These are phyloP conservation scores for Linum trigynum DNA, from an alignment of 345 rosid species.

Conservation along the genomic window DNA sequence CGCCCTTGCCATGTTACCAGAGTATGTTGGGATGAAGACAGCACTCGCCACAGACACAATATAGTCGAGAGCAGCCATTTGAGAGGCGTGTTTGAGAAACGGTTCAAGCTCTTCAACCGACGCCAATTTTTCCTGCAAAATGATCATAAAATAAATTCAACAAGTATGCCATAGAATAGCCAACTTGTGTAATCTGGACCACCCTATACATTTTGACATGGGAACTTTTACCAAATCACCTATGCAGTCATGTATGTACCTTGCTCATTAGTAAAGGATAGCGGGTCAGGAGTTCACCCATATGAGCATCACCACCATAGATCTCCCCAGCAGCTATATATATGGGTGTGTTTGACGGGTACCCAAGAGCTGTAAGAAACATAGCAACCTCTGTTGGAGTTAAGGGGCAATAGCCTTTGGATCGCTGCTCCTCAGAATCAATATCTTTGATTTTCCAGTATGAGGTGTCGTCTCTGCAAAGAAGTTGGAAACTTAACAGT, in stretches of 20 bases:
- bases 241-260: conserved; percentile 27
- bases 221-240: too few relatives aligned
- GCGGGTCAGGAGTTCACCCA: conserved; percentile 49
- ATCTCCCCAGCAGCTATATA: conserved; percentile 92
- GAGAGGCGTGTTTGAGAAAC: conserved; percentile 64
- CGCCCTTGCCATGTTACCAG: conserved; percentile 97
- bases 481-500: background rate
- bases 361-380: conserved; percentile 66
- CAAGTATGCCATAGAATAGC: background rate
- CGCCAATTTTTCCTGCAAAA: conserved; percentile 62
- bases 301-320: conserved; percentile 71
- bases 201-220: too few relatives aligned
- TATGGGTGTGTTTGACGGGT: conserved; percentile 62
- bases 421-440: conserved; percentile 67
- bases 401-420: conserved; percentile 70
- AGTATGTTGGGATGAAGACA: conserved; percentile 74
- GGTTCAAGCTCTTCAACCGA: conserved; percentile 71
- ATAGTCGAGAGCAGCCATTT: conserved; percentile 95
- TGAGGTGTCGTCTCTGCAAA: conserved; percentile 52
- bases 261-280: conserved; percentile 68
- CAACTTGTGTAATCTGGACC: too few relatives aligned
- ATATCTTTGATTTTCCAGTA: conserved; percentile 87
- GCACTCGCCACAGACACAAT: conserved; percentile 83
- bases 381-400: conserved; percentile 91
- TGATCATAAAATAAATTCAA: conserved; percentile 10